Base-by-base conservation (phyloP, 2,329 filamentous ascomycete species). In the Alternaria triticina region DNA sequence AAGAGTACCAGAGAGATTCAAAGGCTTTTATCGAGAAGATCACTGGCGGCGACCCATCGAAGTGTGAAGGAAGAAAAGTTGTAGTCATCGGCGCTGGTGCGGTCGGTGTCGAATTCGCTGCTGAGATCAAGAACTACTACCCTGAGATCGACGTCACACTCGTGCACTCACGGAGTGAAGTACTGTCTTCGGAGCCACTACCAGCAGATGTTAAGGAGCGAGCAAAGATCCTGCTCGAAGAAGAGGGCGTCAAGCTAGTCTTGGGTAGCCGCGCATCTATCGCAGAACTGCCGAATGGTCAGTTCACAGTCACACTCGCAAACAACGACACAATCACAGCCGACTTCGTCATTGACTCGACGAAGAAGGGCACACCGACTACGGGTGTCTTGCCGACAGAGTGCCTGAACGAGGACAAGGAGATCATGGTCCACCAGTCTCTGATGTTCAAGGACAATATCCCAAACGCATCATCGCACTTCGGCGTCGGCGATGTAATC, bases 61-160 rank as follows among this genome's bases (percentile, higher is more conserved):
- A 69, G 40, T 70, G 73, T 23, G 67, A 73, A 23, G 74, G 74
- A 8, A 65, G 77, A 43, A 88, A 87, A 1, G 86, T 94, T 1
- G 86, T 92, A 0, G 84, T 95, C 22, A 88, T 95, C n/a, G 91
- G 92, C 17, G 92, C 92, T 67, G 88, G 91, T 54, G 92, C 92
- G 7, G 92, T 94, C 1, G 92, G 92, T 9, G 89, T 94, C 58
- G 92, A 95, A 77, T 93, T 95, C 85, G 91, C 92, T 0, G 88
- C 90, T 2, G 92, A 96, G 80, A 82, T 94, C 57, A 94, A 94
- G 79, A 77, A 87, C 49, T 82, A 89, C 23, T 85, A 90, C 64
- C 91, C 92, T 0, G 72, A 86, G 11, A 82, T 88, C 57, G 86
- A 86, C 44, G 89, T 95, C n/a, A 91, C 88, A 1, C 85, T 96